A percentile compares a stretch with the other conserved stretches of the same genome.
Evolutionary conservation across 805 yeast genomes (phyloP).

Genomic region (Brettanomyces bruxellensis): DNA sequence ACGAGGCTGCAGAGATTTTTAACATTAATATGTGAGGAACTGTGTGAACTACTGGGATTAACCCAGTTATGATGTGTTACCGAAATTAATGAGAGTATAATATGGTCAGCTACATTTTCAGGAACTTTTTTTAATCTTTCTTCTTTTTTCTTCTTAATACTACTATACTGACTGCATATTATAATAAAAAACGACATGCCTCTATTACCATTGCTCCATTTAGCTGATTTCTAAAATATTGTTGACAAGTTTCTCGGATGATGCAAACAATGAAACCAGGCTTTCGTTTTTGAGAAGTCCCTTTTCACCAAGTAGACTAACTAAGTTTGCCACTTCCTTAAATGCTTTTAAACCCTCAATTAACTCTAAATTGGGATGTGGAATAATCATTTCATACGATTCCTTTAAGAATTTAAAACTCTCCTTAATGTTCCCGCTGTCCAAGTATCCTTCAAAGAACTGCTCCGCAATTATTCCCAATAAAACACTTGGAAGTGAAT

Average conservation of each 20-base stretch:
- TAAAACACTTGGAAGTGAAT: conserved; percentile 48
- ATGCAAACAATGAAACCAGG: conserved; percentile 2
- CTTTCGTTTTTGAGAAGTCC: conserved; percentile 11
- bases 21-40: background rate
- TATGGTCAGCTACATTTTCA: background rate
- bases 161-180: background rate
- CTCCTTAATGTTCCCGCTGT: conserved; percentile 9
- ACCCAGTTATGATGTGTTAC: too few species aligned
- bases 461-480: conserved; percentile 52
- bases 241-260: background rate
- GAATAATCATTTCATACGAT: conserved; percentile 11
- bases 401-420: conserved; percentile 10
- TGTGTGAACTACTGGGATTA: too few species aligned
- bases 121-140: background rate
- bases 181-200: background rate
- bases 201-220: background rate
- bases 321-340: conserved; percentile 16
- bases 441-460: conserved; percentile 31
- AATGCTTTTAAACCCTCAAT: conserved; percentile 16
- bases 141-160: background rate
- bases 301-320: conserved; percentile 10
- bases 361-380: conserved; percentile 14
- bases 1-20: conserved; percentile 6
- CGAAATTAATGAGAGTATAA: background rate
- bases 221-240: background rate